Conservation (phyloP, 495 filamentous ascomycete genomes). For the Parachaetomium inaequale region DNA sequence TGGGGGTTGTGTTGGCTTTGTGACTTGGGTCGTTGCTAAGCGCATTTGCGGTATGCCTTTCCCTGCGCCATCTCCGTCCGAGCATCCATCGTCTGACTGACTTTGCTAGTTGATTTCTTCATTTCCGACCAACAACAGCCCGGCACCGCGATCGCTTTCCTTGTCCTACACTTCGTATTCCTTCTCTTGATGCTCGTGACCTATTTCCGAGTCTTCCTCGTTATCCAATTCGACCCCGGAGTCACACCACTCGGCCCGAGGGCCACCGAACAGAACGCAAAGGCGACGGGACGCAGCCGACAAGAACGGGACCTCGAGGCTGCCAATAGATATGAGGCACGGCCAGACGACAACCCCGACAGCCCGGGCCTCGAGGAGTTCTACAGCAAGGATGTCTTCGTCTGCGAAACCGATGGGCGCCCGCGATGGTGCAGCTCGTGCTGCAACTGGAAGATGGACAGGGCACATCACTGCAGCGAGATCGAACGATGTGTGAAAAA, state of each 20-base stretch:
- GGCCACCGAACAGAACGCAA: slow-evolving; percentile 25
- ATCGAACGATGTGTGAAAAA: slow-evolving; percentile 74
- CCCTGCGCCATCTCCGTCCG: neutral
- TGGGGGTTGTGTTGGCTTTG: slow-evolving; percentile 36
- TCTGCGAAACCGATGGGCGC: slow-evolving; percentile 73
- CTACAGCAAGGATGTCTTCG: slow-evolving; percentile 75
- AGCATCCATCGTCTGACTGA: slow-evolving; percentile 2
- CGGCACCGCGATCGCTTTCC: slow-evolving; percentile 61
- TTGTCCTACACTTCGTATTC: slow-evolving; percentile 67
- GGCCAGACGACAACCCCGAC: slow-evolving; percentile 39
- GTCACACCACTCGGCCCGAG: slow-evolving; percentile 59
- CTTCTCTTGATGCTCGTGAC: slow-evolving; percentile 61
- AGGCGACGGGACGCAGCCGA: slow-evolving; percentile 26
- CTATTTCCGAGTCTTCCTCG: slow-evolving; percentile 64
- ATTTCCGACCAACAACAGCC: slow-evolving; percentile 48
- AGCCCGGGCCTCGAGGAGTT: slow-evolving; percentile 55
- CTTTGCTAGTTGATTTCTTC: slow-evolving; percentile 58
- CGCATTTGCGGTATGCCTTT: slow-evolving; percentile 40
- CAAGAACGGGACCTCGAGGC: slow-evolving; percentile 41
- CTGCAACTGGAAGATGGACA: slow-evolving; percentile 77
- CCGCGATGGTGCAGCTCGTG: slow-evolving; percentile 80
- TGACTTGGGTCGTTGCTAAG: slow-evolving; percentile 41
- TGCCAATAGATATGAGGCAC: slow-evolving; percentile 31
- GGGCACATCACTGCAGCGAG: slow-evolving; percentile 81
- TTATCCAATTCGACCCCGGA: slow-evolving; percentile 64